These are phyloP conservation scores for Schizothecium vesticola DNA, from an alignment of 495 filamentous ascomycete genomes.

Conservation along the genomic window DNA sequence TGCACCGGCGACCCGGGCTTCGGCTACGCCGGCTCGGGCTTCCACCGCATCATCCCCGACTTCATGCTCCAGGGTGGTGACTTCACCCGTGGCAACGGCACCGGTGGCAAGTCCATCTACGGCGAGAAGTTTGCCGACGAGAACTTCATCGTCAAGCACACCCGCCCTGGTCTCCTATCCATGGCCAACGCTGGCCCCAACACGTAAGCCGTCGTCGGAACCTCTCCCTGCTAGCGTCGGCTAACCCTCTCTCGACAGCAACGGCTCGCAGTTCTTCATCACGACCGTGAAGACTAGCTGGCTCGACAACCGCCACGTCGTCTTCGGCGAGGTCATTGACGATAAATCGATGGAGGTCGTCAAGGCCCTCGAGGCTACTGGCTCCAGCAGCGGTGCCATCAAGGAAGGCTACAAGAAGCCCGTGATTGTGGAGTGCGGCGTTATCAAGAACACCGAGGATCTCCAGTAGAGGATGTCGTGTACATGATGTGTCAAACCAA, in stretches of 20 bases:
- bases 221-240: not conserved
- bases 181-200: constrained; percentile 81
- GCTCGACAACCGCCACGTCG: constrained; percentile 75
- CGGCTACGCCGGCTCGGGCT: constrained; percentile 72
- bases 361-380: constrained; percentile 67
- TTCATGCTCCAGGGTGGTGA: constrained; percentile 99
- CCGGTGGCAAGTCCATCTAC: constrained; percentile 82
- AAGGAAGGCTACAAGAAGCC: constrained; percentile 59
- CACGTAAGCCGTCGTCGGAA: constrained; percentile 49
- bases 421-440: constrained; percentile 59
- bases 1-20: constrained; percentile 91
- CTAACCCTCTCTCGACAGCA: constrained; percentile 37
- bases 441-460: constrained; percentile 43
- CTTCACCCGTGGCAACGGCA: constrained; percentile 93
- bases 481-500: not conserved
- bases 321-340: constrained; percentile 74
- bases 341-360: constrained; percentile 58
- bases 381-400: constrained; percentile 56
- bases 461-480: not conserved
- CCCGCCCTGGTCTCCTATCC: constrained; percentile 59
- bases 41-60: constrained; percentile 91
- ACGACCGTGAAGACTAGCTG: constrained; percentile 66
- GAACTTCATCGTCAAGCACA: constrained; percentile 67
- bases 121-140: constrained; percentile 81
- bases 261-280: constrained; percentile 76